Percentiles rank a stretch among this genome's conserved stretches.
These are phyloP conservation scores for Chytriomyces sp. DNA, from an alignment of 192 early-diverging fungal species.

Conservation along the genomic window DNA sequence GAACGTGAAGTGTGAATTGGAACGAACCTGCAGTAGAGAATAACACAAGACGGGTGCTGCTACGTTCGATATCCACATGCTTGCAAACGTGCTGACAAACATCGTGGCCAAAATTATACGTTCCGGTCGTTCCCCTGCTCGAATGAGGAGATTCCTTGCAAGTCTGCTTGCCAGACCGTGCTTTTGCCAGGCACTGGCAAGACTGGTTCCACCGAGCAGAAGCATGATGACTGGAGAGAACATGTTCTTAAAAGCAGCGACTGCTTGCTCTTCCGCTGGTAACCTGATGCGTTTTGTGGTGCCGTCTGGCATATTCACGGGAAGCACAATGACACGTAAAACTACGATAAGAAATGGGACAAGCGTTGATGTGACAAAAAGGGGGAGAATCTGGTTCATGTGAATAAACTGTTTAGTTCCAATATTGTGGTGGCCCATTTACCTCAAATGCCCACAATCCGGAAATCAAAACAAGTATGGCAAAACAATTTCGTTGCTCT, in stretches of 20 bases:
- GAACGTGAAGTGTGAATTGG: not conserved
- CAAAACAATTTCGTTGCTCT: slow-evolving; percentile 88
- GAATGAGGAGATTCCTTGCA: slow-evolving; percentile 79
- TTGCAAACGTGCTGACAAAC: slow-evolving; percentile 91
- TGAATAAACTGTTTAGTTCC: slow-evolving; percentile 4
- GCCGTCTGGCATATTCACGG: slow-evolving; percentile 35
- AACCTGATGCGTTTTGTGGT: slow-evolving; percentile 55
- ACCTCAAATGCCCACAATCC: slow-evolving; percentile 91
- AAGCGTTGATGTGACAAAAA: slow-evolving; percentile 86
- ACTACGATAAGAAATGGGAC: slow-evolving; percentile 83
- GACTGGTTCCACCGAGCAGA: slow-evolving; percentile 88
- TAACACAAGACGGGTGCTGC: slow-evolving; percentile 97
- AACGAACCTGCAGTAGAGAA: slow-evolving; percentile 73
- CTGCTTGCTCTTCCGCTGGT: slow-evolving; percentile 71
- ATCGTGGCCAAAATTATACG: slow-evolving; percentile 86
- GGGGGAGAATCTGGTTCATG: slow-evolving; percentile 67
- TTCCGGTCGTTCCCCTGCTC: slow-evolving; percentile 80
- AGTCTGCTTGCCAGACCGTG: slow-evolving; percentile 88
- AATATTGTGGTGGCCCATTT: slow-evolving; percentile 3
- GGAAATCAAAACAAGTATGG: slow-evolving; percentile 83
- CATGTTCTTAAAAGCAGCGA: slow-evolving; percentile 85
- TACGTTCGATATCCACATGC: slow-evolving; percentile 98
- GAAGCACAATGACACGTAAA: slow-evolving; percentile 76
- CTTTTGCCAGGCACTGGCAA: slow-evolving; percentile 91
- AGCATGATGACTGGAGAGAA: slow-evolving; percentile 95